Evolutionary conservation across 2,329 filamentous ascomycete species (phyloP).

Genomic region (Neofusicoccum kwambonambiense): DNA sequence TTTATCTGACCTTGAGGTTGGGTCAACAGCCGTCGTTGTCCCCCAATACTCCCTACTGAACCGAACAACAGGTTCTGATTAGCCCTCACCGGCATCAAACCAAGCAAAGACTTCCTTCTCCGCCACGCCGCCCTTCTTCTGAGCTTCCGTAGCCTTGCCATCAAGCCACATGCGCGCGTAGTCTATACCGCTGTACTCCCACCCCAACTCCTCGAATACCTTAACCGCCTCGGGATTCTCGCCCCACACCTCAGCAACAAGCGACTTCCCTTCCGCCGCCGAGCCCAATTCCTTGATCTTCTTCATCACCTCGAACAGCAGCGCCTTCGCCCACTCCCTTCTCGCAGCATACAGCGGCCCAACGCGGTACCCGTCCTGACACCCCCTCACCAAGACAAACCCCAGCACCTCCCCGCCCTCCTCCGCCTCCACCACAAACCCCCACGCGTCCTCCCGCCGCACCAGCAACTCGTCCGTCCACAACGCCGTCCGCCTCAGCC

Average conservation of each 20-base stretch:
- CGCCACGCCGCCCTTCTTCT: slow-evolving; percentile 31
- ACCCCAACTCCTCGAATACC: slow-evolving; percentile 36
- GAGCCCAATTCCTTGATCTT: slow-evolving; percentile 17
- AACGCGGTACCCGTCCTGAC: slow-evolving; percentile 32
- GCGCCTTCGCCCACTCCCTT: slow-evolving; percentile 24
- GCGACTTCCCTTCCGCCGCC: not conserved
- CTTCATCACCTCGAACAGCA: slow-evolving; percentile 30
- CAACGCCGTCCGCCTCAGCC: slow-evolving; percentile 30
- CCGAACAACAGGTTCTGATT: not conserved
- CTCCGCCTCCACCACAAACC: slow-evolving; percentile 28
- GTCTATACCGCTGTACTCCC: slow-evolving; percentile 28
- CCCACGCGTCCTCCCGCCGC: slow-evolving; percentile 28
- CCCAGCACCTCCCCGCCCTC: not conserved
- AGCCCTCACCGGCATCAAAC: slow-evolving; percentile 35
- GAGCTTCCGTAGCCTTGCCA: slow-evolving; percentile 31
- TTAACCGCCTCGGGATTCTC: slow-evolving; percentile 29
- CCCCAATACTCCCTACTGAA: not conserved
- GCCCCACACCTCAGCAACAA: slow-evolving; percentile 36
- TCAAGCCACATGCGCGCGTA: slow-evolving; percentile 41
- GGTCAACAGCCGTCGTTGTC: not conserved
- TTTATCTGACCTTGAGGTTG: too few relatives aligned
- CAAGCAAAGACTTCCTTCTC: slow-evolving; percentile 34
- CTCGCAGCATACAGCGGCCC: slow-evolving; percentile 38
- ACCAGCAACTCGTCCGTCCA: slow-evolving; percentile 33
- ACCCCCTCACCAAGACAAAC: slow-evolving; percentile 30